A percentile compares a stretch with the other conserved stretches of the same genome.
Conservation (phyloP, 768 basidiomycete genomes). For the Cubamyces sp. region DNA sequence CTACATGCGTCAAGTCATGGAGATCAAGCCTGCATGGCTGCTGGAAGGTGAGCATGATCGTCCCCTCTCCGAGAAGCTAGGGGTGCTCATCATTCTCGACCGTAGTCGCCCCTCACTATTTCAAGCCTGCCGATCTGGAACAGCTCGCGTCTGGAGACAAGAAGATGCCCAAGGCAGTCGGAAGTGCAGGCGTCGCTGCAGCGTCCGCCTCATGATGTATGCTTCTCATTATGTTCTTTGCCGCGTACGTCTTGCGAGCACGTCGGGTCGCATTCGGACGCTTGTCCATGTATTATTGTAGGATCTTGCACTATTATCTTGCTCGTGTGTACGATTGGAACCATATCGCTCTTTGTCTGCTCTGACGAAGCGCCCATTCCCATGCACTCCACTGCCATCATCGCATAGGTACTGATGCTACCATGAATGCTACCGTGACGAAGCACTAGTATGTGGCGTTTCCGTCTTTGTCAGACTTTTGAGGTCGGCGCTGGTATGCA, state of each 20-base stretch:
- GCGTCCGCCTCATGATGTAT: not conserved
- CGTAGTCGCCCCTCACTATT: slow-evolving; percentile 94
- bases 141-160: slow-evolving; percentile 80
- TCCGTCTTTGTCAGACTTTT: too few species aligned
- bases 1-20: slow-evolving; percentile 98
- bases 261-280: too few species aligned
- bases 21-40: slow-evolving; percentile 95
- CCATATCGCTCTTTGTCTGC: not conserved
- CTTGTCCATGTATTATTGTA: not conserved
- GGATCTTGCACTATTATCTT: not conserved
- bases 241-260: too few species aligned
- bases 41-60: slow-evolving; percentile 70
- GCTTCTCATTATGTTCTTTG: not conserved
- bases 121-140: slow-evolving; percentile 84
- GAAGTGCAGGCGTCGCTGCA: slow-evolving; percentile 33
- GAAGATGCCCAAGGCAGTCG: slow-evolving; percentile 91
- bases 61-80: not conserved
- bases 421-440: too few species aligned
- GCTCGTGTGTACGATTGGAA: not conserved
- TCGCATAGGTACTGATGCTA: too few species aligned
- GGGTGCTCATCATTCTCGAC: not conserved
- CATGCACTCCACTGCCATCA: not conserved
- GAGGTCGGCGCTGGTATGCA: too few species aligned
- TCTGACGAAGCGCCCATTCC: not conserved
- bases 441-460: too few species aligned